These are phyloP conservation scores for Colletotrichum melonis DNA, from an alignment of 2,329 filamentous ascomycete species.

Conservation along the genomic window DNA sequence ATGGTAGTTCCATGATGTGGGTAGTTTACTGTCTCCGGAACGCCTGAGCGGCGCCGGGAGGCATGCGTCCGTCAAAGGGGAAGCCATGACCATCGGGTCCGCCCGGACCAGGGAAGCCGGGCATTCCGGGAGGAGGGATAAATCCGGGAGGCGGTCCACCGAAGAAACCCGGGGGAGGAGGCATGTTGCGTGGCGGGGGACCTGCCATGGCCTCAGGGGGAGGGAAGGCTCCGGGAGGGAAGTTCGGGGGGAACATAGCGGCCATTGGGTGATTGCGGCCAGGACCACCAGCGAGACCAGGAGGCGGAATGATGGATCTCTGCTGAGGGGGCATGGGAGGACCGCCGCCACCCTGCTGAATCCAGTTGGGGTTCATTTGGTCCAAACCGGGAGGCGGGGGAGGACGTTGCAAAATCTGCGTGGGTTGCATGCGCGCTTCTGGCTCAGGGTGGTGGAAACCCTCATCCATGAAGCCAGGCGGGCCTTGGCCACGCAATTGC, in stretches of 20 bases:
- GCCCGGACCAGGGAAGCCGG: conserved; percentile 65
- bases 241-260: conserved; percentile 72
- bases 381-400: conserved; percentile 70
- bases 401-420: conserved; percentile 74
- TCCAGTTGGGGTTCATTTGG: conserved; percentile 68
- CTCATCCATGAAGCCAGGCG: conserved; percentile 66
- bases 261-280: conserved; percentile 60
- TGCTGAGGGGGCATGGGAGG: conserved; percentile 53
- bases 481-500: conserved; percentile 57
- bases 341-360: conserved; percentile 54
- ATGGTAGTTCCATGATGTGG: neutral
- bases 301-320: conserved; percentile 67
- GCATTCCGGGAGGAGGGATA: conserved; percentile 65
- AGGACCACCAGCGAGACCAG: conserved; percentile 60
- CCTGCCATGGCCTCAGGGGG: conserved; percentile 62
- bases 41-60: conserved; percentile 52
- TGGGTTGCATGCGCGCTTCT: conserved; percentile 66
- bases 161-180: conserved; percentile 69
- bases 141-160: conserved; percentile 61
- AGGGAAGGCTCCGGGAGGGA: conserved; percentile 61
- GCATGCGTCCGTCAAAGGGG: conserved; percentile 67
- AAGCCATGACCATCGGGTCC: conserved; percentile 61
- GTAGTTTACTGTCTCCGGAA: conserved; percentile 50
- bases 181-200: conserved; percentile 65
- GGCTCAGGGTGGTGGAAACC: conserved; percentile 61